Evolutionary conservation across 2,329 filamentous ascomycete genomes (phyloP).

Genomic region (Stachybotrys chlorohalonatus): DNA sequence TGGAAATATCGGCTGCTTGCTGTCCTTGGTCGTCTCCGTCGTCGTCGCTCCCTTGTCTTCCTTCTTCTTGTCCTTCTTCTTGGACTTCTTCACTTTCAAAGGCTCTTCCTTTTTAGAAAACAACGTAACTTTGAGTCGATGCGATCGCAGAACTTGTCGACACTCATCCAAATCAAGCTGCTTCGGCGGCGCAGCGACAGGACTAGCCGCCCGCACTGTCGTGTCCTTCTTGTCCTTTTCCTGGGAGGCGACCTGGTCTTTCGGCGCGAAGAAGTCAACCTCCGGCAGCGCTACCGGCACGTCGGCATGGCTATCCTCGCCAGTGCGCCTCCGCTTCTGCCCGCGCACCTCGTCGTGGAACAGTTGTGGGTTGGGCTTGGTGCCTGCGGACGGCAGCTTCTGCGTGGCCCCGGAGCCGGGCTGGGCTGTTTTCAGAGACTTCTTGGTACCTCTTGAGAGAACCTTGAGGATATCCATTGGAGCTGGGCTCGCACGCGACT

Average conservation of each 20-base stretch:
- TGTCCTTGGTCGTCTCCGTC: conserved; percentile 36
- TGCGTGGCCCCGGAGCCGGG: conserved; percentile 19
- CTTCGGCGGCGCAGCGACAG: conserved; percentile 14
- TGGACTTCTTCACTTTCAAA: conserved; percentile 43
- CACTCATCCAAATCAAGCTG: conserved; percentile 60
- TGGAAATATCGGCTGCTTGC: conserved; percentile 59
- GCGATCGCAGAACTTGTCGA: conserved; percentile 63
- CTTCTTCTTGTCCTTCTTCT: conserved; percentile 36
- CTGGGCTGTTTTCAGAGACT: conserved; percentile 28
- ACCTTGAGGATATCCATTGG: conserved; percentile 66
- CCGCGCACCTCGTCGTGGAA: conserved; percentile 48
- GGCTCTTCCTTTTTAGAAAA: conserved; percentile 44
- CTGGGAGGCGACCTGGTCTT: conserved; percentile 7
- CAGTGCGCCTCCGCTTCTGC: conserved; percentile 47
- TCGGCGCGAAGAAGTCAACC: conserved; percentile 51
- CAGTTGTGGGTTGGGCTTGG: conserved; percentile 57
- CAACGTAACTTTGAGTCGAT: conserved; percentile 77
- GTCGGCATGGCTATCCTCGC: conserved; percentile 23
- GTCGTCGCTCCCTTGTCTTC: conserved; percentile 20
- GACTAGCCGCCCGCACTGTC: conserved; percentile 16
- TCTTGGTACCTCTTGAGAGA: conserved; percentile 61
- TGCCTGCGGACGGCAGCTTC: conserved; percentile 56
- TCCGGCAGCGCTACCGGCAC: conserved; percentile 26
- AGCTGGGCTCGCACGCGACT: neutral
- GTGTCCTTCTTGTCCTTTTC: conserved; percentile 3